phyloP scores from a whole-genome alignment of 2,329 filamentous ascomycete species.

The Neonectria sp. region DNA sequence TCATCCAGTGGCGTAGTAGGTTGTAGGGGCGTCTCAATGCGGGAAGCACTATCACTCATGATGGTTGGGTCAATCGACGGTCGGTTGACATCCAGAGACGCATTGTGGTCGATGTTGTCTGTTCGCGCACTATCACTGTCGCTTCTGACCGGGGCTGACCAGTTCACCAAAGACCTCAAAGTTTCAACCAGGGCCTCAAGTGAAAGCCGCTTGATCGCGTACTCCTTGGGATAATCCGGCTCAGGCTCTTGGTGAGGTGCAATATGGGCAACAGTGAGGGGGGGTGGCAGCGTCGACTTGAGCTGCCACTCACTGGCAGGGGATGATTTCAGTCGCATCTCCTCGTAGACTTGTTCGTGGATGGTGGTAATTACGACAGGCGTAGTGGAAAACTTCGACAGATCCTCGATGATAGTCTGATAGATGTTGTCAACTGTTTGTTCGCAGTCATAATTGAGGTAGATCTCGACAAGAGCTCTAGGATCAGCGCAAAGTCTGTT shows the following conservation, averaged over 20 bases:
- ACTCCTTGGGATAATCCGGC: constrained; percentile 86
- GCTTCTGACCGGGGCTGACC: constrained; percentile 79
- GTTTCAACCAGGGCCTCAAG: constrained; percentile 92
- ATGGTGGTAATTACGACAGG: constrained; percentile 81
- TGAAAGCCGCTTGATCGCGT: constrained; percentile 90
- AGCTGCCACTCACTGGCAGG: constrained; percentile 85
- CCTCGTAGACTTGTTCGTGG: constrained; percentile 90
- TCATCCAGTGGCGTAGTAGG: constrained; percentile 85
- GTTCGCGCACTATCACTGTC: constrained; percentile 60
- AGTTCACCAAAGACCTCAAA: constrained; percentile 90
- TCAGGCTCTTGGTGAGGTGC: constrained; percentile 72
- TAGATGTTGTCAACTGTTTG: constrained; percentile 97
- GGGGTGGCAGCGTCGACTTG: constrained; percentile 87
- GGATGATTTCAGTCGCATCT: constrained; percentile 76
- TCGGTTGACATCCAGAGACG: constrained; percentile 65
- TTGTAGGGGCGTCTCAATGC: constrained; percentile 69
- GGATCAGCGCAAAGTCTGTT: constrained; percentile 89
- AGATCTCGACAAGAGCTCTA: constrained; percentile 91
- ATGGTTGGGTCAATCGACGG: constrained; percentile 79
- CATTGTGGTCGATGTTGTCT: constrained; percentile 54
- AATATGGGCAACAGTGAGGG: constrained; percentile 85
- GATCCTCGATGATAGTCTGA: constrained; percentile 92
- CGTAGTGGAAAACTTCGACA: constrained; percentile 88
- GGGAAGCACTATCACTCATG: constrained; percentile 70
- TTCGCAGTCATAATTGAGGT: constrained; percentile 98